Conservation (phyloP, 257 asterid genomes). For the Solanum arcanum region DNA sequence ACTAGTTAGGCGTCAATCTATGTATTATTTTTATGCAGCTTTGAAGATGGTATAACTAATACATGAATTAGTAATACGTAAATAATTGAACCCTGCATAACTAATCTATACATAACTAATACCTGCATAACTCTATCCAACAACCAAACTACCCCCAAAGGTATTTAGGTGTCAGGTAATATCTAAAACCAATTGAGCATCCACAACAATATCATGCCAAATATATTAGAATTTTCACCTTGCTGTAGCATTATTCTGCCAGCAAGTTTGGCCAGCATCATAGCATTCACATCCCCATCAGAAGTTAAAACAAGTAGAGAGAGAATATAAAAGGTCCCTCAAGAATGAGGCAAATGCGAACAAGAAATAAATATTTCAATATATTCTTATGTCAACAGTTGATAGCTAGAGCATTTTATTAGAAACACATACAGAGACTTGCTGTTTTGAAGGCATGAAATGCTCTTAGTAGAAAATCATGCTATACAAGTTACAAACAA, state of each 20-base stretch:
- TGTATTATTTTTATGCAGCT: neutral
- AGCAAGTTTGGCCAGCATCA: neutral
- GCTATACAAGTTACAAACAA: neutral
- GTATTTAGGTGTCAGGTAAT: neutral
- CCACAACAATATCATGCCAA: neutral
- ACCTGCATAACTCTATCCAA: neutral
- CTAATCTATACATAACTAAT: neutral
- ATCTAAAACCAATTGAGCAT: neutral
- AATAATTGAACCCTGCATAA: neutral
- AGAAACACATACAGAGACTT: neutral
- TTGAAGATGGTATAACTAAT: neutral
- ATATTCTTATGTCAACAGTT: neutral
- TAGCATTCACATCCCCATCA: neutral
- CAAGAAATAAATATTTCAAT: neutral
- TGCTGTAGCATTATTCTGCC: neutral
- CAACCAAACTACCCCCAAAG: neutral
- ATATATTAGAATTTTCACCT: neutral
- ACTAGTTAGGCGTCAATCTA: neutral
- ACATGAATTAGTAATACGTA: neutral
- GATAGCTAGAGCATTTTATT: neutral
- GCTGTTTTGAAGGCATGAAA: neutral
- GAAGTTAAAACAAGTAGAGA: neutral
- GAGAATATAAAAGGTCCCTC: neutral
- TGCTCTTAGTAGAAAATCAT: neutral
- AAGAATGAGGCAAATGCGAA: neutral